Percentiles rank a stretch among this genome's conserved stretches.
Conservation (phyloP, 2,329 filamentous ascomycete species). For the Cercospora zeae-maydis region DNA sequence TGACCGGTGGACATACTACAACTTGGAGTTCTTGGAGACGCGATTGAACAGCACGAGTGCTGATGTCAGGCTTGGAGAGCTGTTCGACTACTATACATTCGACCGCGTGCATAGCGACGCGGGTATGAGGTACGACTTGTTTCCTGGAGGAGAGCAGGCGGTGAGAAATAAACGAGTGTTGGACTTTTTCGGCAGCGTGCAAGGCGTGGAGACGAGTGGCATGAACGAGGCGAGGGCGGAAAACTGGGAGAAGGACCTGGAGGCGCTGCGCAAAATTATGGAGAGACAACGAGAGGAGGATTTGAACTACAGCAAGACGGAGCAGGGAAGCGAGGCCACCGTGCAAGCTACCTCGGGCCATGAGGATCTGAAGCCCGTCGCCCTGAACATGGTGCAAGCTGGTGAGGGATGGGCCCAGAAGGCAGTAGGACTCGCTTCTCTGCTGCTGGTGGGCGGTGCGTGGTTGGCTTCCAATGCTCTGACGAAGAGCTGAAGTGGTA, state of each 20-base stretch:
- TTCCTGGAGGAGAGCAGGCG: slow-evolving; percentile 73
- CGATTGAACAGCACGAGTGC: slow-evolving; percentile 76
- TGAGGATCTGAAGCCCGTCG: slow-evolving; percentile 1
- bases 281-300: slow-evolving; percentile 47
- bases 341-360: slow-evolving; percentile 7
- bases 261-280: slow-evolving; percentile 63
- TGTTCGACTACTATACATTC: slow-evolving; percentile 95
- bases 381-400: slow-evolving; percentile 34
- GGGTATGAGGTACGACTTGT: slow-evolving; percentile 92
- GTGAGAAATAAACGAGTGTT: slow-evolving; percentile 80
- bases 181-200: slow-evolving; percentile 97
- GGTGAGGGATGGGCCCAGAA: slow-evolving; percentile 43
- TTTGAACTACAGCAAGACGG: slow-evolving; percentile 9
- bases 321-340: slow-evolving; percentile 9
- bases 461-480: slow-evolving; percentile 38
- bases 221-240: slow-evolving; percentile 44
- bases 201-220: slow-evolving; percentile 78
- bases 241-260: slow-evolving; percentile 64
- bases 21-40: slow-evolving; percentile 90
- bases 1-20: slow-evolving; percentile 98
- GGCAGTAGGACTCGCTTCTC: slow-evolving; percentile 38
- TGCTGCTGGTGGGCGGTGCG: slow-evolving; percentile 40
- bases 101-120: slow-evolving; percentile 91
- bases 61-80: slow-evolving; percentile 84
- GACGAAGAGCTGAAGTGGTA: slow-evolving; percentile 5